phyloP scores from a whole-genome alignment of 768 basidiomycete species.

The Podaxis rugospora region DNA sequence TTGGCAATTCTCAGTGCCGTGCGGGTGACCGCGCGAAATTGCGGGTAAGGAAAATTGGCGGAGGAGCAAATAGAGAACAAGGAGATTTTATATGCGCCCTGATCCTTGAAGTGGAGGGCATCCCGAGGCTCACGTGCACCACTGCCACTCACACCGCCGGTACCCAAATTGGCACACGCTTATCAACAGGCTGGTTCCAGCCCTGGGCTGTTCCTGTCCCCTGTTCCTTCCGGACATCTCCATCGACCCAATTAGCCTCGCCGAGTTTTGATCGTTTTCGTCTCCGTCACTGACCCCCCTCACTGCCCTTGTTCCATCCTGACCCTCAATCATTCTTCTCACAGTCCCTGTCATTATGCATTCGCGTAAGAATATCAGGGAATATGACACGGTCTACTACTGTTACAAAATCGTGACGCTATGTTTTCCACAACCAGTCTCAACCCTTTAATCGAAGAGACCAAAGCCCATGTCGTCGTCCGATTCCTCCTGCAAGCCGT shows the following conservation, averaged over 20 bases:
- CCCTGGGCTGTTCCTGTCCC: slow-evolving; percentile 7
- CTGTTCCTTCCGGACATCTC: neutral
- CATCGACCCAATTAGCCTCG: neutral
- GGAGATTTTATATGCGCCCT: neutral
- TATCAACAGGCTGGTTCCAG: neutral
- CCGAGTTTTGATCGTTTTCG: neutral
- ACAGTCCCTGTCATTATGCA: neutral
- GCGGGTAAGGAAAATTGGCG: neutral
- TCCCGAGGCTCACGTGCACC: neutral
- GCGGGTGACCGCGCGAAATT: neutral
- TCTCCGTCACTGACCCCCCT: neutral
- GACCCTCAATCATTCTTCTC: neutral
- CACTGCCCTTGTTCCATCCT: neutral
- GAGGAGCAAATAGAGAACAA: neutral
- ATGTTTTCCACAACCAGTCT: slow-evolving; percentile 1
- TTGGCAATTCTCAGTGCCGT: neutral
- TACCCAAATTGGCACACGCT: neutral
- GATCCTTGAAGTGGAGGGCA: neutral
- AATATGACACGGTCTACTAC: neutral
- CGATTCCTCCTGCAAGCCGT: slow-evolving; percentile 67
- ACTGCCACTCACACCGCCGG: slow-evolving; percentile 7
- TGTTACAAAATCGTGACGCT: neutral
- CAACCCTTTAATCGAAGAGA: slow-evolving; percentile 77
- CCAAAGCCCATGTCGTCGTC: slow-evolving; percentile 99
- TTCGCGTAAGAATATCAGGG: neutral